A percentile compares a stretch with the other conserved stretches of the same genome.
phyloP scores from a whole-genome alignment of 805 yeast genomes.

The Metschnikowia sp. region DNA sequence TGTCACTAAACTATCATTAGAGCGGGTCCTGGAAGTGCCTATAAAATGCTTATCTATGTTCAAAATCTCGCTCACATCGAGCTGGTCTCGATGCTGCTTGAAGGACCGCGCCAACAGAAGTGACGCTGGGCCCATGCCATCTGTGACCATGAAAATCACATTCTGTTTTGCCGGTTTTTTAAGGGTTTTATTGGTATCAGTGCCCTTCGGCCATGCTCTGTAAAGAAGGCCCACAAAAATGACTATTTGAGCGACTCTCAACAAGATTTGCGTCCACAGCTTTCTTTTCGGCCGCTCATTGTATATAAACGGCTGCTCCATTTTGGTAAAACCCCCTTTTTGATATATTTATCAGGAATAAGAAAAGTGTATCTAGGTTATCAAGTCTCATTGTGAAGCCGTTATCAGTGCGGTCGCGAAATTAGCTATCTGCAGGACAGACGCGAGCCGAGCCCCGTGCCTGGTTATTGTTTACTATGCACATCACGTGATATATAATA shows the following conservation, averaged over 20 bases:
- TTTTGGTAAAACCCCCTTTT: neutral
- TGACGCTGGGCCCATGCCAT: conserved; percentile 95
- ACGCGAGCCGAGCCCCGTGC: too few species aligned
- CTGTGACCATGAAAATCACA: conserved; percentile 84
- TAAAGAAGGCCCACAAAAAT: neutral
- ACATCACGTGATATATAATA: too few species aligned
- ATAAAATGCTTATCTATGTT: conserved; percentile 65
- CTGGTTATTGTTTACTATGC: too few species aligned
- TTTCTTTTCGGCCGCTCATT: conserved; percentile 3
- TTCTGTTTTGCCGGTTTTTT: conserved; percentile 51
- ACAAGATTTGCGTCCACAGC: neutral
- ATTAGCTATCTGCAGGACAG: too few species aligned
- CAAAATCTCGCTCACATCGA: conserved; percentile 55
- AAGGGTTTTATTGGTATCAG: neutral
- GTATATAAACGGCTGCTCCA: conserved; percentile 7
- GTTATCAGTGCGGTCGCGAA: too few species aligned
- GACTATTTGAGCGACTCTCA: neutral
- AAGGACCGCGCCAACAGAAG: conserved; percentile 75
- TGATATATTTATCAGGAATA: too few species aligned
- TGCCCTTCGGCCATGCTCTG: neutral
- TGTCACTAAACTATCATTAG: conserved; percentile 73
- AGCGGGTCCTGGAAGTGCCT: conserved; percentile 83
- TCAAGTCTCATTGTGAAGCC: too few species aligned
- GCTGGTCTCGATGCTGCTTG: conserved; percentile 55
- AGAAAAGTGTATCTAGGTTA: too few species aligned